Evolutionary conservation across 2,329 filamentous ascomycete genomes (phyloP).

Genomic region (Xylaria sp.): DNA sequence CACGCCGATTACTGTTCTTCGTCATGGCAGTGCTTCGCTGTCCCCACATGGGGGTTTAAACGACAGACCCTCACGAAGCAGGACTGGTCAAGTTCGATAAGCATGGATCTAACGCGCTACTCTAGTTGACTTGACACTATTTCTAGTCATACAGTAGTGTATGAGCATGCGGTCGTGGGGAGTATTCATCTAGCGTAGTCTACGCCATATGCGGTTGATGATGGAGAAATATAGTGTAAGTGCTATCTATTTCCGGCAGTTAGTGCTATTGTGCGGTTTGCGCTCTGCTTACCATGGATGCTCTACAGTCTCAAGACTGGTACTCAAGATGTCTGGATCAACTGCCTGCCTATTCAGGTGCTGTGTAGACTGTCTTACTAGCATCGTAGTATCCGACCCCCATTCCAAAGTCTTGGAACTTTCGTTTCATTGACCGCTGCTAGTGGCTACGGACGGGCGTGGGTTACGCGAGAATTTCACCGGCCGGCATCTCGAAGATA

Average conservation of each 20-base stretch:
- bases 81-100: constrained; percentile 23
- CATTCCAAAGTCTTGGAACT: constrained; percentile 30
- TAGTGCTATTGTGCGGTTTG: not conserved
- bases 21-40: constrained; percentile 25
- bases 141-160: constrained; percentile 6
- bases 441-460: constrained; percentile 18
- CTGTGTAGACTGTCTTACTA: constrained; percentile 3
- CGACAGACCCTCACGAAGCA: constrained; percentile 23
- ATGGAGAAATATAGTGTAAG: constrained; percentile 12
- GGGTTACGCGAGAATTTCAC: constrained; percentile 18
- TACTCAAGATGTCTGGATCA: not conserved
- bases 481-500: constrained; percentile 33
- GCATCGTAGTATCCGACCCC: constrained; percentile 11
- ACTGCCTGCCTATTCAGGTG: constrained; percentile 33
- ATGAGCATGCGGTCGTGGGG: not conserved
- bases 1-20: constrained; percentile 38
- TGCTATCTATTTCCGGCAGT: constrained; percentile 17
- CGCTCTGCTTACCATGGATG: not conserved
- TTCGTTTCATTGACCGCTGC: constrained; percentile 21
- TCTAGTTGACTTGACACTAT: constrained; percentile 4
- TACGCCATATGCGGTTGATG: not conserved
- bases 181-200: not conserved
- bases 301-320: not conserved
- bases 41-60: constrained; percentile 30
- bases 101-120: constrained; percentile 17